phyloP scores from a whole-genome alignment of 1,139 yeast genomes.

The Pichiaceae sp. region DNA sequence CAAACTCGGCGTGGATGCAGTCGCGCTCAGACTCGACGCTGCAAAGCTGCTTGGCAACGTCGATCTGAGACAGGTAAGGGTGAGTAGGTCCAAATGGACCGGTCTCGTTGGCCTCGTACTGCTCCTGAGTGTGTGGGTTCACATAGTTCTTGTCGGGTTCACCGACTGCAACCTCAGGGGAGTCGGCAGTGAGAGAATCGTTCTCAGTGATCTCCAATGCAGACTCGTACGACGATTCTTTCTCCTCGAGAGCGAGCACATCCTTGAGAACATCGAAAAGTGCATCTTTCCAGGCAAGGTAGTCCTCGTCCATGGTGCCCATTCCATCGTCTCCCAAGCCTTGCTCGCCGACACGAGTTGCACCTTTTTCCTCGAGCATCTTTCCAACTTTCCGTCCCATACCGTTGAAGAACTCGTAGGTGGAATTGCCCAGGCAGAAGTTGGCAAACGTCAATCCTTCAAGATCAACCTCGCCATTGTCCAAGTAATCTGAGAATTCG shows the following conservation, averaged over 20 bases:
- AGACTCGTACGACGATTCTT: constrained; percentile 72
- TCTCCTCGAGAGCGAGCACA: constrained; percentile 62
- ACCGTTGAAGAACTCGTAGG: constrained; percentile 85
- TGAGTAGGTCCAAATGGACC: constrained; percentile 83
- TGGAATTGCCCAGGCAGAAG: constrained; percentile 89
- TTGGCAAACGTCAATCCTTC: constrained; percentile 60
- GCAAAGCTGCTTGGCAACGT: constrained; percentile 62
- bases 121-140: constrained; percentile 25
- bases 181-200: constrained; percentile 23
- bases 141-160: constrained; percentile 72
- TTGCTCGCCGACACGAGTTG: constrained; percentile 56
- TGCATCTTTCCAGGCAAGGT: constrained; percentile 82
- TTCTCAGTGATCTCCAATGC: constrained; percentile 35
- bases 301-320: constrained; percentile 94
- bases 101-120: constrained; percentile 34
- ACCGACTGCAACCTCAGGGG: constrained; percentile 59
- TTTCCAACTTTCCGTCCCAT: constrained; percentile 56
- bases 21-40: constrained; percentile 43
- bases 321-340: constrained; percentile 95
- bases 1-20: constrained; percentile 89
- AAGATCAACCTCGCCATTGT: constrained; percentile 52
- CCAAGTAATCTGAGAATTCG: constrained; percentile 57
- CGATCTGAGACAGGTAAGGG: constrained; percentile 74
- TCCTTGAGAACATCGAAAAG: constrained; percentile 61
- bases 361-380: constrained; percentile 56